phyloP scores from a whole-genome alignment of 768 basidiomycete species.

The Pisolithus orientalis region DNA sequence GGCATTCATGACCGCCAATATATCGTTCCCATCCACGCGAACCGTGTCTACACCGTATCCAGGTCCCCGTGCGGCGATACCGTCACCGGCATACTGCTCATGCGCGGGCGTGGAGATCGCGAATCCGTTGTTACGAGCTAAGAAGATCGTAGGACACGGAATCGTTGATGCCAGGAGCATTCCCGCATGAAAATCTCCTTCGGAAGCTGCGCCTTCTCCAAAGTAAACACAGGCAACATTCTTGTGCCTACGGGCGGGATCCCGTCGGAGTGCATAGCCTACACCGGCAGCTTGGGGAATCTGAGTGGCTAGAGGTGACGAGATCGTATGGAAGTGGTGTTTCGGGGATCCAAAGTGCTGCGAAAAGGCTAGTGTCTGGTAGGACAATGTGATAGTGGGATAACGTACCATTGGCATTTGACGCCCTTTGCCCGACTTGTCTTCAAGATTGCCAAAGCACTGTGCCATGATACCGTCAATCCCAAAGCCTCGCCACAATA shows the following conservation, averaged over 20 bases:
- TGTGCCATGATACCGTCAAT: slow-evolving; percentile 84
- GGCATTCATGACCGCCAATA: slow-evolving; percentile 74
- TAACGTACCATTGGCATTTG: slow-evolving; percentile 85
- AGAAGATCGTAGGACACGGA: slow-evolving; percentile 66
- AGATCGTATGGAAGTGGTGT: slow-evolving; percentile 91
- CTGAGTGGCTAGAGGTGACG: slow-evolving; percentile 89
- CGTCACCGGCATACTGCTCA: slow-evolving; percentile 90
- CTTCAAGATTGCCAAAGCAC: slow-evolving; percentile 83
- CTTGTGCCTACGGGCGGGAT: slow-evolving; percentile 56
- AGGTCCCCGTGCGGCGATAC: slow-evolving; percentile 86
- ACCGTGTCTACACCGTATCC: slow-evolving; percentile 88
- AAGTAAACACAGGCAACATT: slow-evolving; percentile 87
- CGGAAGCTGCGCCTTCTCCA: slow-evolving; percentile 91
- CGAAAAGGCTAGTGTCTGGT: slow-evolving; percentile 5
- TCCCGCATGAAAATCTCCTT: slow-evolving; percentile 95
- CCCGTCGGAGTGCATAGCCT: slow-evolving; percentile 80
- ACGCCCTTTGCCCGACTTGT: slow-evolving; percentile 74
- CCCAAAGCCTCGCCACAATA: slow-evolving; percentile 82
- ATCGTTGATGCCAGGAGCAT: slow-evolving; percentile 74
- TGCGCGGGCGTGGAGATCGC: slow-evolving; percentile 89
- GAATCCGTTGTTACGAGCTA: slow-evolving; percentile 84
- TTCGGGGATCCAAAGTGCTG: slow-evolving; percentile 82
- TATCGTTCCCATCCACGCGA: slow-evolving; percentile 91
- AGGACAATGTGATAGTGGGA: background rate
- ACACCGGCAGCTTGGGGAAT: slow-evolving; percentile 94